Conservation (phyloP, 164 flowering plant genomes). For the Tinospora cordifolia region DNA sequence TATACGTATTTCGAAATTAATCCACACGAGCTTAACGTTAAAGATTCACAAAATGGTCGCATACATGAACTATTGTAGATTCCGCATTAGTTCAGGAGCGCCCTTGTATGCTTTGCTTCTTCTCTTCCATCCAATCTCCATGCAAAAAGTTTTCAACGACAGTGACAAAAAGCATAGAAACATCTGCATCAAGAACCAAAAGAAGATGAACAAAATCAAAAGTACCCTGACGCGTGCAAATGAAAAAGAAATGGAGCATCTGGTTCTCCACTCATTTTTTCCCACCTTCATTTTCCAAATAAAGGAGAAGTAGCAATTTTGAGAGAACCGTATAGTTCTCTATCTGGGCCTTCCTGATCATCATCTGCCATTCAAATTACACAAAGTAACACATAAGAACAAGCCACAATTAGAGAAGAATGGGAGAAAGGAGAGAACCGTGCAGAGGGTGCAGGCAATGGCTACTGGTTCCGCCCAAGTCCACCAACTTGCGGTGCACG, state of each 20-base stretch:
- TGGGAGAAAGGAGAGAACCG: conserved; percentile 16
- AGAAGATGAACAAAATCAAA: too few relatives aligned
- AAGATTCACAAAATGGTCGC: too few relatives aligned
- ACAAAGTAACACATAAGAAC: neutral
- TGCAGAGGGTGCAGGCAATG: conserved; percentile 19
- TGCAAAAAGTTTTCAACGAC: too few relatives aligned
- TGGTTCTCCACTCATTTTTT: neutral
- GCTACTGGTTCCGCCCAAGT: conserved; percentile 18
- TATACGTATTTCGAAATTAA: too few relatives aligned
- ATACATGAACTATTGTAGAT: too few relatives aligned
- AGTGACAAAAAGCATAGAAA: too few relatives aligned
- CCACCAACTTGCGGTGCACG: conserved; percentile 17
- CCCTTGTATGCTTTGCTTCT: too few relatives aligned
- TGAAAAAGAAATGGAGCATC: neutral
- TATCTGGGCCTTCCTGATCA: neutral
- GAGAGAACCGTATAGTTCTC: neutral
- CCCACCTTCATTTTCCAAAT: neutral
- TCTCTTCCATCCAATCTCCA: too few relatives aligned
- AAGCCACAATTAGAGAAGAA: neutral
- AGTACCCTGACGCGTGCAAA: too few relatives aligned
- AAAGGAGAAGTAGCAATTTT: neutral
- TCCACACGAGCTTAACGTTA: too few relatives aligned
- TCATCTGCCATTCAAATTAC: neutral
- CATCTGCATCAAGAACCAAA: too few relatives aligned
- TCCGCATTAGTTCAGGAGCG: too few relatives aligned